Percentiles rank a stretch among this genome's conserved stretches.
These are phyloP conservation scores for Aspergillus sp. DNA, from an alignment of 2,329 filamentous ascomycete species.

Conservation along the genomic window DNA sequence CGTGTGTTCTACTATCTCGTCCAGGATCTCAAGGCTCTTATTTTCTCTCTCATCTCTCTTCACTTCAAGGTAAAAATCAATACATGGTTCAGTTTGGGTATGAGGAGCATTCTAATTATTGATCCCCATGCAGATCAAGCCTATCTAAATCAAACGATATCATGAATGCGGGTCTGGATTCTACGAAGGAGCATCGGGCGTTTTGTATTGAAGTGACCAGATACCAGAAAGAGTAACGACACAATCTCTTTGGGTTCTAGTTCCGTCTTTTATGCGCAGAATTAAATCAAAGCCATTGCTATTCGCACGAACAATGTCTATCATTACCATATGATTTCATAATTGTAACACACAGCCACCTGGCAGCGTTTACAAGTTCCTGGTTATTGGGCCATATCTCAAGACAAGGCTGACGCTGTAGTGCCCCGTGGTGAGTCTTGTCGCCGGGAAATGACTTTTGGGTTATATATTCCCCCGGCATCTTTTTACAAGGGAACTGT, in stretches of 20 bases:
- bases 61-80: constrained; percentile 72
- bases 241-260: neutral
- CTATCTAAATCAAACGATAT: constrained; percentile 33
- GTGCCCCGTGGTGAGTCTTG: no score
- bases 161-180: neutral
- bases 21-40: constrained; percentile 90
- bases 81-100: neutral
- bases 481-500: no score
- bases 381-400: no score
- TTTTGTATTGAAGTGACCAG: constrained; percentile 3
- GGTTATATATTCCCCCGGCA: no score
- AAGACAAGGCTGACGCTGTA: no score
- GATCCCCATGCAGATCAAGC: constrained; percentile 41
- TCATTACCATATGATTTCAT: neutral
- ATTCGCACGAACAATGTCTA: neutral
- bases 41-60: constrained; percentile 91
- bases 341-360: neutral
- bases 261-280: no score
- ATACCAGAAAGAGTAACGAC: neutral
- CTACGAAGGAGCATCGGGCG: constrained; percentile 5
- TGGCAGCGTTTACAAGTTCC: no score
- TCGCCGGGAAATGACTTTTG: no score
- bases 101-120: neutral
- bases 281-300: no score
- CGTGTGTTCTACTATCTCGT: constrained; percentile 98